phyloP scores from a whole-genome alignment of 208 protist species.

The Acanthamoeba divionensis region DNA sequence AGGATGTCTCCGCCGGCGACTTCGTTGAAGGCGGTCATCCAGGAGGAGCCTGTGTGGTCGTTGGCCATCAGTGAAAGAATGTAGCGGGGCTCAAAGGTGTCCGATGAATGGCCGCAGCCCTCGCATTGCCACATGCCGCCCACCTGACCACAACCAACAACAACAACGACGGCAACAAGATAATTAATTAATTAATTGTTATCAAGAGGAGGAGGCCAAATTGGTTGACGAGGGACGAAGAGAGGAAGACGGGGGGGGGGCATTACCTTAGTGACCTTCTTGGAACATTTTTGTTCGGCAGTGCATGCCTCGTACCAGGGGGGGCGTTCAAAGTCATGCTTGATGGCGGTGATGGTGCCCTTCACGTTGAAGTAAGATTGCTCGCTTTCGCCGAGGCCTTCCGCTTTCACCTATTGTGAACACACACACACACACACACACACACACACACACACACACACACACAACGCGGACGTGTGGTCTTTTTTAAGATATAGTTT shows the following conservation, averaged over 20 bases:
- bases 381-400: background rate
- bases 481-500: no score
- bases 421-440: no score
- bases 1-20: no score
- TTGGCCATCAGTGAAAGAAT: constrained; percentile 53
- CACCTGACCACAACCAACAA: no score
- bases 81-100: constrained; percentile 45
- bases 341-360: constrained; percentile 25
- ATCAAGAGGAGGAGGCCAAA: no score
- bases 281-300: constrained; percentile 27
- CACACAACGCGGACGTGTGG: no score
- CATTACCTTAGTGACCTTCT: constrained; percentile 37
- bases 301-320: constrained; percentile 57
- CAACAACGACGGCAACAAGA: no score
- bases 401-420: no score
- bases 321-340: constrained; percentile 26
- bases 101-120: background rate
- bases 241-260: no score
- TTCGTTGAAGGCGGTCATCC: constrained; percentile 65
- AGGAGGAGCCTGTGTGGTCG: constrained; percentile 54
- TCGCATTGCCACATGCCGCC: constrained; percentile 7
- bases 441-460: no score
- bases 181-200: no score
- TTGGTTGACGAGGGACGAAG: no score
- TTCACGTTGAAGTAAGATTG: background rate